Evolutionary conservation across 768 basidiomycete species (phyloP).

Genomic region (Boletus bicolor): DNA sequence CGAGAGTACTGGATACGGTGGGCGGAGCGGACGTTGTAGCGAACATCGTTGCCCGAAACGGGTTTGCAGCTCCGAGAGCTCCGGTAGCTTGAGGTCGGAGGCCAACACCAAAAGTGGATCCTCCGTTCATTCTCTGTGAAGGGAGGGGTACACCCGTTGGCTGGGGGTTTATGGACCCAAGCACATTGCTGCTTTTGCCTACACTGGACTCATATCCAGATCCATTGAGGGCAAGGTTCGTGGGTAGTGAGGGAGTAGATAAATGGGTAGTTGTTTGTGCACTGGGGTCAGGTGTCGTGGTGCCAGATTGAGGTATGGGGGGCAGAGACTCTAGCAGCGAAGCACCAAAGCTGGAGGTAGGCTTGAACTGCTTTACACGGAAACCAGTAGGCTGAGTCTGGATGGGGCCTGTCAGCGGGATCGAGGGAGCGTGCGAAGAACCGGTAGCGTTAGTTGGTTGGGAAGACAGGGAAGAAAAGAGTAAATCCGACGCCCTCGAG

Average conservation of each 20-base stretch:
- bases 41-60: constrained; percentile 66
- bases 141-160: constrained; percentile 21
- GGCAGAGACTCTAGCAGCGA: constrained; percentile 72
- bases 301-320: constrained; percentile 59
- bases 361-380: constrained; percentile 79
- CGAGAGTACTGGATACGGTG: constrained; percentile 3
- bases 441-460: constrained; percentile 50
- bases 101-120: constrained; percentile 38
- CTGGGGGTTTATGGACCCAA: constrained; percentile 36
- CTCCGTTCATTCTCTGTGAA: constrained; percentile 16
- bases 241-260: constrained; percentile 27
- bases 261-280: constrained; percentile 10
- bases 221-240: constrained; percentile 12
- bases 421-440: constrained; percentile 33
- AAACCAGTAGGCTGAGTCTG: constrained; percentile 50
- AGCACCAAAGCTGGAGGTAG: constrained; percentile 76
- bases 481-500: constrained; percentile 46
- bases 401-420: constrained; percentile 31
- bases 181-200: constrained; percentile 17
- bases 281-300: constrained; percentile 42
- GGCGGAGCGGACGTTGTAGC: constrained; percentile 29
- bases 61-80: constrained; percentile 47
- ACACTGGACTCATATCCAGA: constrained; percentile 9
- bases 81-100: constrained; percentile 65
- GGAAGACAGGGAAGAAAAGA: constrained; percentile 44